These are phyloP conservation scores for Astrothelium subdiscretum DNA, from an alignment of 495 filamentous ascomycete species.

Conservation along the genomic window DNA sequence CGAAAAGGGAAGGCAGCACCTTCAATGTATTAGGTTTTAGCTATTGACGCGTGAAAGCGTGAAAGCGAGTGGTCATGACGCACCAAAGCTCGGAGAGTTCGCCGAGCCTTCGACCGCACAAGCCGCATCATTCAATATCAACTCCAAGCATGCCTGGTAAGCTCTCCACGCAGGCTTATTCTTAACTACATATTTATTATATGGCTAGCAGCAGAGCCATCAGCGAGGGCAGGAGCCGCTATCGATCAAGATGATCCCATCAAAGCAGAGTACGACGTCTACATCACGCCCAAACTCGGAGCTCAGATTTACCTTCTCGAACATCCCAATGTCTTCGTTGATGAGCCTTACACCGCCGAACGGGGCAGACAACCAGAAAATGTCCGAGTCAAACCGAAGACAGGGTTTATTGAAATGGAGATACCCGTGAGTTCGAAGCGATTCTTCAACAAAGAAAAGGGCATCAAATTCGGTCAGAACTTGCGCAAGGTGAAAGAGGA, in stretches of 20 bases:
- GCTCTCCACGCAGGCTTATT: not conserved
- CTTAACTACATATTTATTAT: not conserved
- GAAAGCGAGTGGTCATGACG: not conserved
- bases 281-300: constrained; percentile 35
- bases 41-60: too few relatives aligned
- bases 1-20: not conserved
- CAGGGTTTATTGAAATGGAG: constrained; percentile 65
- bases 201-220: not conserved
- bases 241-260: constrained; percentile 43
- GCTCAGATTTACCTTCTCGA: constrained; percentile 53
- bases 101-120: not conserved
- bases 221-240: not conserved
- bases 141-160: not conserved
- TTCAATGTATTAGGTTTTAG: not conserved
- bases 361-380: constrained; percentile 43
- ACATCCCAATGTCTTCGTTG: constrained; percentile 46
- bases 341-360: constrained; percentile 44
- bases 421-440: constrained; percentile 49
- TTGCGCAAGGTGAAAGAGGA: constrained; percentile 49
- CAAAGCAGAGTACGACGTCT: constrained; percentile 49
- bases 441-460: constrained; percentile 56
- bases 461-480: constrained; percentile 53
- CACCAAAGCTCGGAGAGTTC: not conserved
- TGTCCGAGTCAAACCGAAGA: constrained; percentile 54
- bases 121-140: too few relatives aligned